Conservation (phyloP, 805 yeast species). For the Teunomyces panamensis region DNA sequence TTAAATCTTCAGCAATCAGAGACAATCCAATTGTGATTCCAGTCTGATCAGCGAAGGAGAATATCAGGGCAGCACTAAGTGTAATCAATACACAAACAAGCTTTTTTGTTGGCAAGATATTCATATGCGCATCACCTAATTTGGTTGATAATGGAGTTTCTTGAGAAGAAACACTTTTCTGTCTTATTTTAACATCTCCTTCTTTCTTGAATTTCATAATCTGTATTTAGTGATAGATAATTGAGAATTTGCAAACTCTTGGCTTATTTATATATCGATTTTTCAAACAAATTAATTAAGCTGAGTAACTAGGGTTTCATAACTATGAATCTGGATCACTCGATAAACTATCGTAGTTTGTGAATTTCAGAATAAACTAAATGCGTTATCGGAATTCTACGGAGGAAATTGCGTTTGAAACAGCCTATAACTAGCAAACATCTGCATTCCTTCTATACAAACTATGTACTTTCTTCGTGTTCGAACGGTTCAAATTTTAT, state of each 20-base stretch:
- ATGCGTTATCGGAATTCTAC: not conserved
- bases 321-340: not conserved
- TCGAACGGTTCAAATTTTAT: not conserved
- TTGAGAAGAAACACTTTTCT: conserved; percentile 1
- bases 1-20: conserved; percentile 44
- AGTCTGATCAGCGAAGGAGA: conserved; percentile 49
- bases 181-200: not conserved
- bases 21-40: conserved; percentile 49
- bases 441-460: not conserved
- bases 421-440: not conserved
- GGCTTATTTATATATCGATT: not conserved
- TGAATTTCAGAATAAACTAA: not conserved
- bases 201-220: not conserved
- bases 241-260: not conserved
- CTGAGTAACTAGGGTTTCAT: not conserved
- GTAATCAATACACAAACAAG: conserved; percentile 36
- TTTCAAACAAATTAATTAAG: not conserved
- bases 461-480: no score
- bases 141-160: conserved; percentile 1
- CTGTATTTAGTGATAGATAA: not conserved
- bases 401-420: not conserved
- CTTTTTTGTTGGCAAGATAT: conserved; percentile 36
- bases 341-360: not conserved
- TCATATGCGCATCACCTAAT: conserved; percentile 42
- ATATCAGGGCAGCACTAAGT: conserved; percentile 37